Percentiles rank a stretch among this genome's conserved stretches.
Evolutionary conservation across 2,329 filamentous ascomycete species (phyloP).

Genomic region (Aspergillus viridinutans): DNA sequence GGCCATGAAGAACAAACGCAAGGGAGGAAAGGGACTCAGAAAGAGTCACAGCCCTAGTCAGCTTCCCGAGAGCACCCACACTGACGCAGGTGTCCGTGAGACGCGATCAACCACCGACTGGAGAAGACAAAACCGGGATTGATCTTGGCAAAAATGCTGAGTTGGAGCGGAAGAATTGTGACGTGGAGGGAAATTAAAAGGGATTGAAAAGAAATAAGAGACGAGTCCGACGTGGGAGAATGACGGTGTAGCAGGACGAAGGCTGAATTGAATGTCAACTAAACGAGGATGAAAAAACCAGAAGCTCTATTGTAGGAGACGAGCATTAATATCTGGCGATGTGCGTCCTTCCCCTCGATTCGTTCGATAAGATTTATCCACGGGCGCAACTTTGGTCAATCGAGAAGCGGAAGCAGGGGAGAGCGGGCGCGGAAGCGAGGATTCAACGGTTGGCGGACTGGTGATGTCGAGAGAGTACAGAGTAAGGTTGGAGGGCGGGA

Average conservation of each 20-base stretch:
- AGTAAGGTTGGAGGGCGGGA: background rate
- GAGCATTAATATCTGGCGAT: background rate
- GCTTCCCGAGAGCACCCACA: conserved; percentile 13
- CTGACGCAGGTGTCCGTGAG: conserved; percentile 25
- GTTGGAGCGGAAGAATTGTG: conserved; percentile 3
- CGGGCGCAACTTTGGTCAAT: conserved; percentile 1
- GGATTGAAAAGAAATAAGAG: conserved; percentile 1
- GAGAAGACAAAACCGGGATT: conserved; percentile 6
- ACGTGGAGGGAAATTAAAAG: background rate
- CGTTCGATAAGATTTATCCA: background rate
- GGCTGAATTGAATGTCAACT: background rate
- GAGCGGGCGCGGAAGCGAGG: conserved; percentile 10
- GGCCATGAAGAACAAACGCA: conserved; percentile 11
- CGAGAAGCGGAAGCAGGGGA: conserved; percentile 15
- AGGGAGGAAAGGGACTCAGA: conserved; percentile 22
- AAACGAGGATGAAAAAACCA: background rate
- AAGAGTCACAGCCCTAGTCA: conserved; percentile 22
- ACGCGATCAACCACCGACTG: conserved; percentile 17
- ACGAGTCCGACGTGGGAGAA: background rate
- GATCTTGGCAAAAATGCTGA: conserved; percentile 24
- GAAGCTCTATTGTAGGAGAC: background rate
- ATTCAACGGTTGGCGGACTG: conserved; percentile 19
- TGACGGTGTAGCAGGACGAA: background rate
- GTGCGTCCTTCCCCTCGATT: background rate
- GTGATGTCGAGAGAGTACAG: background rate